Evolutionary conservation across 2,329 filamentous ascomycete species (phyloP).

Genomic region (Apiospora malaysiana): DNA sequence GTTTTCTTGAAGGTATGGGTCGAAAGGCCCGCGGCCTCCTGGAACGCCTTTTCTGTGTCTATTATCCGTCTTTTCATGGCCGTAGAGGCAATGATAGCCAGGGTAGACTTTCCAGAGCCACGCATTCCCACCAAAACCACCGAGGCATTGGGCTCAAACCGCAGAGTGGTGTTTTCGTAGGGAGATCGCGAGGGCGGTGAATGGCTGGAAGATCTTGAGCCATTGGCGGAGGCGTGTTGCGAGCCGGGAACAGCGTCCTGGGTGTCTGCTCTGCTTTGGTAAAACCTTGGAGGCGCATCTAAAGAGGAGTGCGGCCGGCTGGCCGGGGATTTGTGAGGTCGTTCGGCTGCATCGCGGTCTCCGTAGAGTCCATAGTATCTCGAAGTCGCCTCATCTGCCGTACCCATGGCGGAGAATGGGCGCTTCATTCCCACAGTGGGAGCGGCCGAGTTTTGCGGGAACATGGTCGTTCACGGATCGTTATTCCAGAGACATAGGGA

Average conservation of each 20-base stretch:
- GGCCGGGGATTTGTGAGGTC: background rate
- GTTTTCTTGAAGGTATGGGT: constrained; percentile 67
- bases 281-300: background rate
- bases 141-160: constrained; percentile 67
- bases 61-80: constrained; percentile 72
- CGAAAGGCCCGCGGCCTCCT: constrained; percentile 66
- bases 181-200: constrained; percentile 36
- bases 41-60: constrained; percentile 72
- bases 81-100: constrained; percentile 76
- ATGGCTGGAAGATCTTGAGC: constrained; percentile 26
- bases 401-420: constrained; percentile 43
- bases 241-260: background rate
- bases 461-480: background rate
- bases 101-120: constrained; percentile 76
- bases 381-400: constrained; percentile 31
- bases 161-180: constrained; percentile 1
- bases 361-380: constrained; percentile 23
- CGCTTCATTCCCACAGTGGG: constrained; percentile 49
- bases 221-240: background rate
- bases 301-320: constrained; percentile 2
- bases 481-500: background rate
- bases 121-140: constrained; percentile 76
- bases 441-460: constrained; percentile 29
- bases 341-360: background rate
- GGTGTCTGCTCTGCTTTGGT: background rate